Percentiles rank a stretch among this genome's conserved stretches.
phyloP scores from a whole-genome alignment of 139 green algal species.

The Nannochloris sp. region DNA sequence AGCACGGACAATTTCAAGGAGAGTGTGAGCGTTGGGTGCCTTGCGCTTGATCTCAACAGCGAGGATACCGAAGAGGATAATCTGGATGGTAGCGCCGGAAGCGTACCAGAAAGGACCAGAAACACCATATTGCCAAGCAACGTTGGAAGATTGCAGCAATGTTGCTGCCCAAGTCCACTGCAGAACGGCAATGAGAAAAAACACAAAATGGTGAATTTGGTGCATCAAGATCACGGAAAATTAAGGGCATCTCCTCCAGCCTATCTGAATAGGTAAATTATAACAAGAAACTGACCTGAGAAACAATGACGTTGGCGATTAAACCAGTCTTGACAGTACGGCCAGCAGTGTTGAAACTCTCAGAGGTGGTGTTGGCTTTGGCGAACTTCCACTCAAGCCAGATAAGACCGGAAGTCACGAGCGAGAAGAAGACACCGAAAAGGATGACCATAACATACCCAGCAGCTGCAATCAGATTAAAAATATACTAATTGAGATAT shows the following conservation, averaged over 20 bases:
- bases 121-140: conserved; percentile 46
- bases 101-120: conserved; percentile 71
- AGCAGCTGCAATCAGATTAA: conserved; percentile 1
- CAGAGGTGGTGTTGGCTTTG: conserved; percentile 23
- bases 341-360: conserved; percentile 46
- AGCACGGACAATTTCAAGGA: conserved; percentile 78
- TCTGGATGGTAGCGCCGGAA: conserved; percentile 82
- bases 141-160: conserved; percentile 49
- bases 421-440: conserved; percentile 14
- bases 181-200: too few relatives aligned
- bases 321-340: conserved; percentile 38
- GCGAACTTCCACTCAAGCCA: conserved; percentile 11
- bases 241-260: too few relatives aligned
- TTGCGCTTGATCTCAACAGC: conserved; percentile 95
- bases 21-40: conserved; percentile 81
- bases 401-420: conserved; percentile 17
- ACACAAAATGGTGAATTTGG: too few relatives aligned
- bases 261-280: too few relatives aligned
- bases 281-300: too few relatives aligned
- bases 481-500: too few relatives aligned
- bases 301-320: conserved; percentile 35
- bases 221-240: too few relatives aligned
- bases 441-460: conserved; percentile 18
- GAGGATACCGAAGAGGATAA: conserved; percentile 89
- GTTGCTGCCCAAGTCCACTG: conserved; percentile 55